phyloP scores from a whole-genome alignment of 1,139 yeast genomes.

The Debaryomyces psychrophilus region DNA sequence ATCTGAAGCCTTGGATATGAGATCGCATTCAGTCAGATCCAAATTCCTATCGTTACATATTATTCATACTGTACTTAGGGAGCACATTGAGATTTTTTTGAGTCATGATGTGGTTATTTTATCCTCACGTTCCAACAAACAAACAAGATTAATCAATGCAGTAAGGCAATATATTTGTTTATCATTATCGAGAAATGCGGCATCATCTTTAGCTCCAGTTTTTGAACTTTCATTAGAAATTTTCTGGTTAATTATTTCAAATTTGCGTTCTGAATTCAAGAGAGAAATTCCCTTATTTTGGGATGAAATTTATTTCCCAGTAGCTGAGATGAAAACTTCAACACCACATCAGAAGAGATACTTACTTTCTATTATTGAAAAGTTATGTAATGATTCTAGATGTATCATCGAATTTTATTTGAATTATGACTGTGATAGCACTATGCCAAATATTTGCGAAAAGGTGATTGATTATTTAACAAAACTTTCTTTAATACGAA shows the following conservation, averaged over 20 bases:
- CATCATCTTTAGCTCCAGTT: constrained; percentile 88
- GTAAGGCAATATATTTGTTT: constrained; percentile 83
- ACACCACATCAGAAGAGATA: constrained; percentile 92
- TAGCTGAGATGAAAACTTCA: constrained; percentile 87
- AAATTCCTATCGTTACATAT: constrained; percentile 86
- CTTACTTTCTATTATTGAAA: constrained; percentile 73
- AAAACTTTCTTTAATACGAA: constrained; percentile 67
- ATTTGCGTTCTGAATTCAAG: constrained; percentile 84
- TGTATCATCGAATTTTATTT: constrained; percentile 89
- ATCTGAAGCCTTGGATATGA: constrained; percentile 74
- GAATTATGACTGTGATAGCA: constrained; percentile 91
- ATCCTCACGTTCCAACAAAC: constrained; percentile 58
- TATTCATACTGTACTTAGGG: constrained; percentile 81
- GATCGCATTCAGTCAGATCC: constrained; percentile 89
- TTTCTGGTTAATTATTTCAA: constrained; percentile 84
- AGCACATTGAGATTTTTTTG: constrained; percentile 81
- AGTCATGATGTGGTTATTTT: constrained; percentile 64
- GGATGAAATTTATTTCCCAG: constrained; percentile 92
- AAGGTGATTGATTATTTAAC: constrained; percentile 77
- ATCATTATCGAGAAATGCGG: constrained; percentile 87
- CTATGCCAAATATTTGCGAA: constrained; percentile 86
- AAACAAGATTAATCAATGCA: constrained; percentile 71
- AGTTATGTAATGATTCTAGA: constrained; percentile 86
- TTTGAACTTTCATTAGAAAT: constrained; percentile 91
- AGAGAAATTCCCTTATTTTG: constrained; percentile 92